These are phyloP conservation scores for Sapria himalayana DNA, from an alignment of 345 rosid species.

Conservation along the genomic window DNA sequence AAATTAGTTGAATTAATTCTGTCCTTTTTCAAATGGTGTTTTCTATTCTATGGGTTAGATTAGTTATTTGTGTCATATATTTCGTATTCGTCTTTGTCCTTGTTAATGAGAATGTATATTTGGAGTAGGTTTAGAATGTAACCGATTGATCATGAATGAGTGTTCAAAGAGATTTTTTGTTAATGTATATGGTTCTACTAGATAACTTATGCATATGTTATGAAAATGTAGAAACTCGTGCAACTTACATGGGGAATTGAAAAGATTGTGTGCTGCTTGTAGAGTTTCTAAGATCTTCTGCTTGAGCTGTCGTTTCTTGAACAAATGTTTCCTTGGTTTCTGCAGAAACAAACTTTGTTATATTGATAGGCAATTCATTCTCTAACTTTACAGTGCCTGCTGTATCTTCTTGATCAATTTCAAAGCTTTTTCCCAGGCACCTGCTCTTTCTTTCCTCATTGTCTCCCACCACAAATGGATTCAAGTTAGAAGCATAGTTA, in stretches of 20 bases:
- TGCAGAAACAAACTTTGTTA: not conserved
- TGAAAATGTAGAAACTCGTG: too few relatives aligned
- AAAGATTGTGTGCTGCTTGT: conserved; percentile 33
- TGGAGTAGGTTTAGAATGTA: too few relatives aligned
- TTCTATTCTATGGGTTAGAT: too few relatives aligned
- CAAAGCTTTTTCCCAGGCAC: not conserved
- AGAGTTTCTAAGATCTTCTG: conserved; percentile 9
- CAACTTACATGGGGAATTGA: conserved; percentile 51
- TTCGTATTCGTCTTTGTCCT: too few relatives aligned
- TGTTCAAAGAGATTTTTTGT: too few relatives aligned
- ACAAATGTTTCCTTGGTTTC: conserved; percentile 3
- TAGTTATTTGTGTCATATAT: too few relatives aligned
- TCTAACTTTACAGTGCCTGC: not conserved
- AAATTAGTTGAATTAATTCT: too few relatives aligned
- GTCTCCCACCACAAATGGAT: conserved; percentile 16
- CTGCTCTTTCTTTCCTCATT: conserved; percentile 4
- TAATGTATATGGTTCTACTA: too few relatives aligned
- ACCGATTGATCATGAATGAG: too few relatives aligned
- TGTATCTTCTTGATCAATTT: not conserved
- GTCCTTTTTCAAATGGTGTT: too few relatives aligned
- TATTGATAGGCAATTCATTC: not conserved
- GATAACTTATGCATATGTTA: too few relatives aligned
- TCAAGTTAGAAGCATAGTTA: conserved; percentile 7
- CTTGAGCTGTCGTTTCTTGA: conserved; percentile 6
- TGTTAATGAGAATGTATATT: too few relatives aligned